Evolutionary conservation across 2,329 filamentous ascomycete species (phyloP), one percentile per base, ranked within the genome.

Genomic region (Phoma sp.): DNA sequence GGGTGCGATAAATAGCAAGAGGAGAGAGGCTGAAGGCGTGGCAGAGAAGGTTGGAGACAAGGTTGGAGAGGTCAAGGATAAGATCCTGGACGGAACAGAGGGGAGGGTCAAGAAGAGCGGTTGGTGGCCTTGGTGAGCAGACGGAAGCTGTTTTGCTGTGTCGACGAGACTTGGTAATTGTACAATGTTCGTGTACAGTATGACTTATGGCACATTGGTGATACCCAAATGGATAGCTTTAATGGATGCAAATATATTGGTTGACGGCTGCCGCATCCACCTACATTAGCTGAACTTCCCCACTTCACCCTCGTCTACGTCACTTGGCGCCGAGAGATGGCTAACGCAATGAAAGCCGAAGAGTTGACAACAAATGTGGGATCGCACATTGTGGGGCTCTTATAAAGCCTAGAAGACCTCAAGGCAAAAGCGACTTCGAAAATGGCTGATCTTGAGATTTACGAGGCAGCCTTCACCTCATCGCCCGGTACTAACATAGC

Each of bases 121-220:
- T 1, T 67, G 65, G 65, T 67, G 65, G 65, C 63, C 65, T 47
- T 67, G 65, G 63, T 67, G 45, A 65, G 28, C 26, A 12, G 33
- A 17, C 14, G 28, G 23, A 15, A 21, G 12, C 17, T 6, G 9
- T 40, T 12, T 10, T 21, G 20, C 15, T 3, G n/a, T 1, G n/a
- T 21, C 14, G 23, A 25, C 5, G 23, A 38, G 33, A 38, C n/a
- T 15, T 23, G 7, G 18, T 6, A 2, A 36, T 21, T 42, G 38
- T 34, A 36, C 17, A 12, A 36, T 28, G n/a, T 28, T 10, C 15
- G 46, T 29, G 20, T 43, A 29, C 23, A 15, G 23, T 30, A 38
- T 21, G 43, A 14, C 18, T 11, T 23, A 10, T 14, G 28, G n/a
- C 25, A 14, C 25, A 20, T n/a, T 38, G 14, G n/a, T n/a, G 32